Percentiles rank a stretch among this genome's conserved stretches.
Evolutionary conservation across 257 asterid species (phyloP).

Genomic region (Schizonepeta tenuifolia): DNA sequence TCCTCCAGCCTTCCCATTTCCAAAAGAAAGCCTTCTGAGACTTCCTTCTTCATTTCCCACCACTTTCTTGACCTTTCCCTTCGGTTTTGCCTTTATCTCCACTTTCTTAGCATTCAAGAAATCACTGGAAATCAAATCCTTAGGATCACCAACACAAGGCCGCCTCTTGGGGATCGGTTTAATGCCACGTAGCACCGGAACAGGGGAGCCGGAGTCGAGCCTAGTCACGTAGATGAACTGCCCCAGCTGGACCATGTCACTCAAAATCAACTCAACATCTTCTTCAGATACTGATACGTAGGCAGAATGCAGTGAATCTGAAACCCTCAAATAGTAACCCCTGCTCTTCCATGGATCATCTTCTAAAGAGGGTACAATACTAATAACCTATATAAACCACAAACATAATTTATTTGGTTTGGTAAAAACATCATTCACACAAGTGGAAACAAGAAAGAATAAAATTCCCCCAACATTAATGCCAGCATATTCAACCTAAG

Average conservation of each 20-base stretch:
- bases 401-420: not conserved
- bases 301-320: constrained; percentile 94
- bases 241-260: constrained; percentile 84
- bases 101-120: constrained; percentile 58
- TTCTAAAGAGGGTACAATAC: constrained; percentile 84
- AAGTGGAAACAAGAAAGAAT: not conserved
- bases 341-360: constrained; percentile 97
- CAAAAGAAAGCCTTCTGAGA: constrained; percentile 71
- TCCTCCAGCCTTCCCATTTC: constrained; percentile 49
- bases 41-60: constrained; percentile 51
- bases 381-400: constrained; percentile 53
- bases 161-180: constrained; percentile 79
- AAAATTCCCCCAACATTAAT: not conserved
- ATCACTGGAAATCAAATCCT: constrained; percentile 89
- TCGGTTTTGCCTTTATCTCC: constrained; percentile 46
- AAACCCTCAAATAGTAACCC: constrained; percentile 86
- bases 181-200: constrained; percentile 78
- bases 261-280: constrained; percentile 75
- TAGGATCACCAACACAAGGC: constrained; percentile 80
- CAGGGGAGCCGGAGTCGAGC: constrained; percentile 81
- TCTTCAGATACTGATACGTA: constrained; percentile 79
- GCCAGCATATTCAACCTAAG: constrained; percentile 6
- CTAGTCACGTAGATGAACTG: constrained; percentile 79
- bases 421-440: not conserved
- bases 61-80: constrained; percentile 48